Evolutionary conservation across 2,329 filamentous ascomycete genomes (phyloP), one percentile per base, ranked within the genome.

Genomic region (Dendrostoma leiphaemia): DNA sequence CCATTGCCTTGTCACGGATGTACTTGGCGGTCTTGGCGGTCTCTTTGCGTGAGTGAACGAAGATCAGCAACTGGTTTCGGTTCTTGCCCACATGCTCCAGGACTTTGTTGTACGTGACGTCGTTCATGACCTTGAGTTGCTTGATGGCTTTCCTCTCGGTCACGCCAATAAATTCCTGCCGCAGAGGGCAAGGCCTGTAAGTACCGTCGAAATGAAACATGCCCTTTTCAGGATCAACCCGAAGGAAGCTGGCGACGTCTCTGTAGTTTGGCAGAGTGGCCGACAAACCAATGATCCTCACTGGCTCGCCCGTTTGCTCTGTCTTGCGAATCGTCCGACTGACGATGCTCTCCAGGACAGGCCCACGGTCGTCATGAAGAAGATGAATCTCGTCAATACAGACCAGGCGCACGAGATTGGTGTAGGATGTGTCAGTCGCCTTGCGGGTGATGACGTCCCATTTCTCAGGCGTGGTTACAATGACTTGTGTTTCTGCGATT

Each of bases 391-490:
- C 94, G 65, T 99, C 94, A 58, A 99, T 97, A 67, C 97, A 92
- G 54, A 99, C 88, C 10, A 99, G 81, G 35, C 93, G 88, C 24
- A 99, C 94, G n/a, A 99, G 83, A 64, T 95, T 96, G 15, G 92
- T 99, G 72, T 99, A 99, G 64, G 91, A 96, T 51, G 94, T 84
- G 68, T 99, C 95, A 2, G 93, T 97, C 6, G 93, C 92, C 72
- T 99, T 99, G 72, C 95, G 85, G 6, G 95, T 99, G 63, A 99
- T 97, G 62, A 99, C 93, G 72, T 99, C 94, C 89, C 91, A 99
- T 74, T 99, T 99, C 72, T 99, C 94, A 19, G 94, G 94, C 0
- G 94, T 99, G 1, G 94, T 99, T 56, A 99, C 92, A 63, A 99
- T 99, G 63, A 99, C 87, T 69, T 99, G 93, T 0, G 94, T 99